Conservation (phyloP, 192 early-diverging fungal genomes). For the Geosiphon pyriformis region DNA sequence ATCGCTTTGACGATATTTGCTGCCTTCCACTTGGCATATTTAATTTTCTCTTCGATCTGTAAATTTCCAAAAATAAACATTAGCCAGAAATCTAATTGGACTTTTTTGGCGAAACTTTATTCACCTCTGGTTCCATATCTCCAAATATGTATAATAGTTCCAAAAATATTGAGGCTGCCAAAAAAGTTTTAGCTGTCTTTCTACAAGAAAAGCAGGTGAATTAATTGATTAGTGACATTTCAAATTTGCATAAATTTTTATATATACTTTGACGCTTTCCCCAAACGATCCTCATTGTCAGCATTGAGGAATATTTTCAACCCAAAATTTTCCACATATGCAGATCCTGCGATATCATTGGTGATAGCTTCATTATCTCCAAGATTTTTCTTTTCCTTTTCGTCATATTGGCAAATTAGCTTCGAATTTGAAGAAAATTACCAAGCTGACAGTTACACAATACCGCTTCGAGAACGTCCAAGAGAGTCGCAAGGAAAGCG, state of each 20-base stretch:
- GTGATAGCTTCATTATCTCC: constrained; percentile 60
- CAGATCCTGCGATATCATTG: constrained; percentile 70
- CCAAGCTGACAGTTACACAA: neutral
- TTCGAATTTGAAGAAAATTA: neutral
- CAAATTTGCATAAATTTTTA: neutral
- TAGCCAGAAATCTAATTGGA: neutral
- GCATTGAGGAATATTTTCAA: constrained; percentile 84
- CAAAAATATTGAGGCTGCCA: constrained; percentile 85
- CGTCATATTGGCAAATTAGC: neutral
- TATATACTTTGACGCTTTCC: constrained; percentile 71
- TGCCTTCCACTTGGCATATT: constrained; percentile 95
- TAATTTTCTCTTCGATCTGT: constrained; percentile 79
- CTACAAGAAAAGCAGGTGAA: constrained; percentile 33
- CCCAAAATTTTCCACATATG: constrained; percentile 86
- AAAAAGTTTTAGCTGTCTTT: constrained; percentile 84
- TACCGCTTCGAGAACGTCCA: constrained; percentile 82
- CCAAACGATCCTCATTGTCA: constrained; percentile 86
- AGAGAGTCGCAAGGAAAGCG: constrained; percentile 55
- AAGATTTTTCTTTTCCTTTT: constrained; percentile 68
- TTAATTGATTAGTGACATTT: neutral
- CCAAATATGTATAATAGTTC: constrained; percentile 85
- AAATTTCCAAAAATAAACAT: neutral
- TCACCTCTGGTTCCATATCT: constrained; percentile 58
- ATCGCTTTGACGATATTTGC: constrained; percentile 89
- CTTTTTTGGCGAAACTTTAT: neutral